Base-by-base conservation (phyloP, 257 asterid genomes). In the Hygrophila difformis region DNA sequence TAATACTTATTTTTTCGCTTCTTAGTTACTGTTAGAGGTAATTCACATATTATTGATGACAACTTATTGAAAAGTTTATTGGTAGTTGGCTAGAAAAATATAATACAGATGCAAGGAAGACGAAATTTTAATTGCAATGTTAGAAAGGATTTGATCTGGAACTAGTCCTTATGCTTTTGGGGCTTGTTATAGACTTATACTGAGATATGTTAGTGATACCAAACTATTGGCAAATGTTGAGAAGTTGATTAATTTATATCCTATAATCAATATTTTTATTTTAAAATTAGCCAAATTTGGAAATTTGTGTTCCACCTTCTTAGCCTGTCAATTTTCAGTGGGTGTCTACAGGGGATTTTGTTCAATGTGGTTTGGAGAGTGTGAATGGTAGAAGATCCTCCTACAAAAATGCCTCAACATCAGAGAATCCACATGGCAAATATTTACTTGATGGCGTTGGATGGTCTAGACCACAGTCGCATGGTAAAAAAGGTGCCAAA, bases 381-480 rank as follows among this genome's bases (percentile, higher is more conserved):
- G 46, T 57, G 52, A 68, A 60, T 63, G 64, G 73, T 60, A 66
- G 83, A 72, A 60, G 64, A 45, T 28, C 61, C 46, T 63, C 74
- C 54, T 47, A 65, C 66, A 44, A 61, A 51, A 81, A 65, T 71
- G 58, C 78, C 47, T 47, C 80, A 63, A 52, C 75, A 50, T 66
- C 84, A 24, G 87, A 72, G 28, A 61, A 44, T 48, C 55, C 65
- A 19, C 78, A 91, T 63, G 72, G 82, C 65, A 84, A 79, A 65
- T 59, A 68, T 75, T 51, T 81, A 71, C 77, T 77, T 39, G 74
- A 79, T 49, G 95, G 88, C 51, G 78, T 69, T 56, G 94, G 93
- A 56, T 75, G 95, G 98, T 89, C 98, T 48, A 72, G 69, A 47
- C 87, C 93, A 38, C 96, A 84, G 66, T 64, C 82, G 53, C 94